phyloP scores from a whole-genome alignment of 345 rosid genomes.

The Gossypium anomalum region DNA sequence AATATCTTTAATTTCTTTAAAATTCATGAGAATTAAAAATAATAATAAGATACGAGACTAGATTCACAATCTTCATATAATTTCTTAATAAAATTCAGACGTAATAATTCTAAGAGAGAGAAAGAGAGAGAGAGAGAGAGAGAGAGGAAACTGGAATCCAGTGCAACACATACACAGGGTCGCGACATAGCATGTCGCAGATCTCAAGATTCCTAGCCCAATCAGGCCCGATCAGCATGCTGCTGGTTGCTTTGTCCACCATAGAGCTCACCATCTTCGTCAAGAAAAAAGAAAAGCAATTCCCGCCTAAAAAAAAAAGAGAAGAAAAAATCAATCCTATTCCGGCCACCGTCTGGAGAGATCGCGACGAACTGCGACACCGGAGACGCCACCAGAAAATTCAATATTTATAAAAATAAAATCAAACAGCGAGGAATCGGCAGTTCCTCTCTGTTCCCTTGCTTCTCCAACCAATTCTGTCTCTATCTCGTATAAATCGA shows the following conservation, averaged over 20 bases:
- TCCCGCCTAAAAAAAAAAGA: background rate
- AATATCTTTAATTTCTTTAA: background rate
- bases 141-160: constrained; percentile 14
- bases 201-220: constrained; percentile 99
- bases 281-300: constrained; percentile 16
- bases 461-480: background rate
- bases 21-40: background rate
- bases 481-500: constrained; percentile 18
- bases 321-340: constrained; percentile 9
- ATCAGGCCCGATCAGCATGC: constrained; percentile 98
- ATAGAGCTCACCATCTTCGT: constrained; percentile 88
- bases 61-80: background rate
- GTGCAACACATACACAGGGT: constrained; percentile 64
- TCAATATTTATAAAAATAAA: constrained; percentile 19
- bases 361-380: constrained; percentile 34
- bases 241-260: constrained; percentile 99
- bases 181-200: constrained; percentile 94
- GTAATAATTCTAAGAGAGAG: background rate
- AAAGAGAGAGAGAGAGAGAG: constrained; percentile 1
- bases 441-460: background rate
- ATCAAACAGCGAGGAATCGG: constrained; percentile 18
- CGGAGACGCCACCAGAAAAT: constrained; percentile 21
- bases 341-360: constrained; percentile 23
- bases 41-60: background rate
- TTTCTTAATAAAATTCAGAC: background rate